These are phyloP conservation scores for Spathaspora boniae DNA, from an alignment of 805 yeast species.

Conservation along the genomic window DNA sequence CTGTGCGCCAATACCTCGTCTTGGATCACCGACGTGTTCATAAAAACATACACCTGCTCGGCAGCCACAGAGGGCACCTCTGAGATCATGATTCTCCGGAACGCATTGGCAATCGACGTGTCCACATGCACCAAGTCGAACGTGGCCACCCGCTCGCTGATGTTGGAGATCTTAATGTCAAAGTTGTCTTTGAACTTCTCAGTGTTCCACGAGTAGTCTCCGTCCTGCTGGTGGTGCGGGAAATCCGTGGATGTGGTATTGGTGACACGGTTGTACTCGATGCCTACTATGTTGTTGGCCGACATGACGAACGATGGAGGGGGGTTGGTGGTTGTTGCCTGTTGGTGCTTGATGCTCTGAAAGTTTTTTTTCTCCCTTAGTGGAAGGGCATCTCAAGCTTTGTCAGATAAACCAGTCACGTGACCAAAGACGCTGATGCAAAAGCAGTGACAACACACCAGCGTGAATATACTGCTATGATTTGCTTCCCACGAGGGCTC, in stretches of 20 bases:
- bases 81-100: conserved; percentile 93
- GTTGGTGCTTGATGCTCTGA: too few species aligned
- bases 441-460: too few species aligned
- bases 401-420: too few species aligned
- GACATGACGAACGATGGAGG: too few species aligned
- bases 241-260: conserved; percentile 87
- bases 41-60: conserved; percentile 84
- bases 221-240: conserved; percentile 74
- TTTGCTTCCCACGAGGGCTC: too few species aligned
- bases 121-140: conserved; percentile 86
- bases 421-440: too few species aligned
- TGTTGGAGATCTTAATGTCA: conserved; percentile 62
- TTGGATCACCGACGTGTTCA: conserved; percentile 94
- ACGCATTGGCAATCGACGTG: conserved; percentile 92
- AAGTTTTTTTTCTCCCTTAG: too few species aligned
- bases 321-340: too few species aligned
- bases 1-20: conserved; percentile 97
- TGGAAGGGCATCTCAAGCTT: too few species aligned
- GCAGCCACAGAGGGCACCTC: conserved; percentile 97
- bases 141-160: conserved; percentile 69
- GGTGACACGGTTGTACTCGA: conserved; percentile 87
- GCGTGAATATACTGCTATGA: too few species aligned
- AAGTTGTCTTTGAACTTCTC: conserved; percentile 70
- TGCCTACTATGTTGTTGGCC: conserved; percentile 58
- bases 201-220: conserved; percentile 76